Conservation (phyloP, 306 rosid species). For the Cucurbita ficifolia region DNA sequence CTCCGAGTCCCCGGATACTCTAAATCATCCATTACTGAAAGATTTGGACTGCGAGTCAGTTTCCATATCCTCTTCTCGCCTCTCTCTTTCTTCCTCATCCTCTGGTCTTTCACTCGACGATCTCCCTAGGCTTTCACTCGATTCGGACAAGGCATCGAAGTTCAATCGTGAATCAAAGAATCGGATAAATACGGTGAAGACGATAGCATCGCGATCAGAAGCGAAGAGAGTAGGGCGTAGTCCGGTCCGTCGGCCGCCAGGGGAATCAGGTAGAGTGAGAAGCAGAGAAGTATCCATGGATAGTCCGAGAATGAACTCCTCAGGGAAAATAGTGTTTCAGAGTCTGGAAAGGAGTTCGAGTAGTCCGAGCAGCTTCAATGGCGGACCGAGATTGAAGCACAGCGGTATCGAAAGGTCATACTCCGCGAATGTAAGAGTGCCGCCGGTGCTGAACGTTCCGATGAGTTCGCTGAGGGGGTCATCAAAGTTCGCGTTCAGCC, state of each 20-base stretch:
- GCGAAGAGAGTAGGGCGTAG: conserved; percentile 36
- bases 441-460: conserved; percentile 93
- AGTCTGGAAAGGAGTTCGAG: conserved; percentile 91
- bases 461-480: conserved; percentile 69
- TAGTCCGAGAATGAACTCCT: conserved; percentile 86
- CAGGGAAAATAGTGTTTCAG: conserved; percentile 85
- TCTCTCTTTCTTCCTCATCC: conserved; percentile 79
- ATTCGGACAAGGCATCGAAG: conserved; percentile 42
- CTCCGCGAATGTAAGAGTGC: conserved; percentile 77
- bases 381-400: conserved; percentile 71
- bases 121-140: conserved; percentile 56
- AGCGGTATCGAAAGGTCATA: conserved; percentile 87
- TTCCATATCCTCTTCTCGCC: conserved; percentile 53
- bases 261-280: conserved; percentile 16
- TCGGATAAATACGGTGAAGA: conserved; percentile 36
- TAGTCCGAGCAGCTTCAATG: conserved; percentile 84
- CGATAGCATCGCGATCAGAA: conserved; percentile 19
- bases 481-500: conserved; percentile 76
- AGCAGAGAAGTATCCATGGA: conserved; percentile 82
- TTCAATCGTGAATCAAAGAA: conserved; percentile 11
- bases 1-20: conserved; percentile 27
- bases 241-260: conserved; percentile 30
- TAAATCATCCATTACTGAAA: conserved; percentile 35
- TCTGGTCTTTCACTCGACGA: conserved; percentile 86
- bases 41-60: conserved; percentile 53